phyloP scores from a whole-genome alignment of 805 yeast species.

The Saccharomycopsis sp. region DNA sequence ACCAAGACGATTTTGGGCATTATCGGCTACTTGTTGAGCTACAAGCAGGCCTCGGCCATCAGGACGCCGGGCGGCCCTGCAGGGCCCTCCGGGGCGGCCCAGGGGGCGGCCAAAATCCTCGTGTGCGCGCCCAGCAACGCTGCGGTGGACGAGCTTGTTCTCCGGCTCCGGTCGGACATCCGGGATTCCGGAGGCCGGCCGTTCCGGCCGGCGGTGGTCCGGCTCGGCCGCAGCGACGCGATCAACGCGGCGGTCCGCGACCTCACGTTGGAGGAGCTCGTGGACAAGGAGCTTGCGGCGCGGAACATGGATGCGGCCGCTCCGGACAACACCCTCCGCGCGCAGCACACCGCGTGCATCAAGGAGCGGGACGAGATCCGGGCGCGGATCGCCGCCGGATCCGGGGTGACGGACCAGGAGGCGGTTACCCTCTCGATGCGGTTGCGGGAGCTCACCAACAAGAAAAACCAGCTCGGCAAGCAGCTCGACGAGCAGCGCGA shows the following conservation, averaged over 20 bases:
- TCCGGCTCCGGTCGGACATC: constrained; percentile 74
- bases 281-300: constrained; percentile 51
- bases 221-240: constrained; percentile 87
- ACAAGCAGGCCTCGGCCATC: constrained; percentile 12
- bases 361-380: constrained; percentile 52
- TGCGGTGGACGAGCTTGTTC: constrained; percentile 91
- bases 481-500: constrained; percentile 77
- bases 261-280: constrained; percentile 77
- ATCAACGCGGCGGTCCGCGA: constrained; percentile 77
- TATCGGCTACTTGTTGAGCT: constrained; percentile 65
- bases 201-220: constrained; percentile 62
- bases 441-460: constrained; percentile 49
- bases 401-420: constrained; percentile 38
- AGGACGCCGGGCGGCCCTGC: neutral
- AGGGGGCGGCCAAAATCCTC: constrained; percentile 50
- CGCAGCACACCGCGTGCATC: constrained; percentile 45
- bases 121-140: constrained; percentile 99
- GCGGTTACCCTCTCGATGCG: constrained; percentile 39
- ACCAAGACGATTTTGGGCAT: constrained; percentile 94
- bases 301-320: constrained; percentile 32
- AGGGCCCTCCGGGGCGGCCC: constrained; percentile 17
- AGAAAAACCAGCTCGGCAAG: constrained; percentile 63
- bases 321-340: constrained; percentile 44
- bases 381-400: constrained; percentile 28
- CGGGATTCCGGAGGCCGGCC: constrained; percentile 44